These are phyloP conservation scores for Agroathelia rolfsii DNA, from an alignment of 1,284 basidiomycete species.

Conservation along the genomic window DNA sequence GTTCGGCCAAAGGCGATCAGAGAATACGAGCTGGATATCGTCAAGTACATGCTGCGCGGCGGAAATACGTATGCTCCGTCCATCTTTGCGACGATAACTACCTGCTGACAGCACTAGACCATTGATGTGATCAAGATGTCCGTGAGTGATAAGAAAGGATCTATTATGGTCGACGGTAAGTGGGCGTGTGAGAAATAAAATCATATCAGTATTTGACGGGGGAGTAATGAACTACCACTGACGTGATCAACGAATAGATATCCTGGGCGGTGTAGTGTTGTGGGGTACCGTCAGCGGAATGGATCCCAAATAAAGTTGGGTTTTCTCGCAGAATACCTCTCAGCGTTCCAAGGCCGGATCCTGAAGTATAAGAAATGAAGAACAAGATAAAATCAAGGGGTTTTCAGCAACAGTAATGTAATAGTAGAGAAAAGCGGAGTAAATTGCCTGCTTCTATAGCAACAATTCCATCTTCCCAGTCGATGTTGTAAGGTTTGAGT, in stretches of 20 bases:
- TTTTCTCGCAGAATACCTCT: conserved; percentile 39
- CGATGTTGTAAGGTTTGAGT: conserved; percentile 44
- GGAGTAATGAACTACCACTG: conserved; percentile 15
- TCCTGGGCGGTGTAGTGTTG: conserved; percentile 32
- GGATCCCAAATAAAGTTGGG: conserved; percentile 39
- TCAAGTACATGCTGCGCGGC: conserved; percentile 53
- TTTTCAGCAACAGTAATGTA: neutral
- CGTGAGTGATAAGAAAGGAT: conserved; percentile 70
- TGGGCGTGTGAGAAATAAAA: neutral
- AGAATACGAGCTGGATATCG: conserved; percentile 66
- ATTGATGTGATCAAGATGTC: conserved; percentile 75
- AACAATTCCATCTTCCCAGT: conserved; percentile 61
- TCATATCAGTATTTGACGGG: too few species aligned
- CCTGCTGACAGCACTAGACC: conserved; percentile 72
- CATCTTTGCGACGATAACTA: conserved; percentile 53
- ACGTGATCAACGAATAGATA: conserved; percentile 54
- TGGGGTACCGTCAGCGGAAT: conserved; percentile 12
- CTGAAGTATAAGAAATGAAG: conserved; percentile 21
- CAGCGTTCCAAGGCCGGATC: conserved; percentile 64
- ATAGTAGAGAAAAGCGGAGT: conserved; percentile 3
- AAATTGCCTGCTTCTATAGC: conserved; percentile 64
- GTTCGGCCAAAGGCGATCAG: conserved; percentile 74
- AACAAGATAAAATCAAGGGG: neutral
- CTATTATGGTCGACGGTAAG: conserved; percentile 23
- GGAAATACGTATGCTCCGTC: too few species aligned